These are phyloP conservation scores for Cutaneotrichosporon spelunceum DNA, from an alignment of 1,284 basidiomycete genomes.

Conservation along the genomic window DNA sequence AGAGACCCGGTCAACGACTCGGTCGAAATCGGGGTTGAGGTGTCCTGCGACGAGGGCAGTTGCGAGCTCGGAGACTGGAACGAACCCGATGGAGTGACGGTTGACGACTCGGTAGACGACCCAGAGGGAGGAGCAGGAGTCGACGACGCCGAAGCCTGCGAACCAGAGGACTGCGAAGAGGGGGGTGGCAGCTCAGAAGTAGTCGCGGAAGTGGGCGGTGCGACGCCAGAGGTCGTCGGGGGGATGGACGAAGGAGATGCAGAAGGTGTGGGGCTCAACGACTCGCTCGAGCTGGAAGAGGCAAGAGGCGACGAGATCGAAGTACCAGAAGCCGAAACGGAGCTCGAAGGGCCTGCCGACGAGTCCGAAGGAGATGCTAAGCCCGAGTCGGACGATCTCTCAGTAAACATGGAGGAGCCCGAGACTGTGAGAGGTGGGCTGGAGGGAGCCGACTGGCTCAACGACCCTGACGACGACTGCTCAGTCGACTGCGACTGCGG, in stretches of 20 bases:
- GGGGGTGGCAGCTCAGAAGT: neutral
- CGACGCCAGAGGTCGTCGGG: neutral
- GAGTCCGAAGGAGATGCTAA: constrained; percentile 2
- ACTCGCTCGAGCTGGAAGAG: constrained; percentile 2
- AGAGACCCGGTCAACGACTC: neutral
- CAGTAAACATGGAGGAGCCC: neutral
- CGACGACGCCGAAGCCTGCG: neutral
- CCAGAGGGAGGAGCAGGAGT: neutral
- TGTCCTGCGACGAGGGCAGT: neutral
- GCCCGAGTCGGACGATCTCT: constrained; percentile 1
- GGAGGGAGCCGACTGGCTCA: neutral
- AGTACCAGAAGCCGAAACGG: constrained; percentile 3
- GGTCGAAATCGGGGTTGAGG: neutral
- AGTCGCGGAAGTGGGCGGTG: neutral
- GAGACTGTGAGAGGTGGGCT: neutral
- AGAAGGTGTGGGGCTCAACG: constrained; percentile 1
- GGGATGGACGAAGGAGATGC: neutral
- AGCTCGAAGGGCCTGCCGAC: neutral
- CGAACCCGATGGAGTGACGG: neutral
- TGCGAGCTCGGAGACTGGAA: neutral
- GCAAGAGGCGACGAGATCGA: constrained; percentile 1
- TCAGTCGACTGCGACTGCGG: neutral
- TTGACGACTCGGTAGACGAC: neutral
- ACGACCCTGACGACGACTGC: neutral
- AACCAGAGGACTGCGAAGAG: neutral